These are phyloP conservation scores for Solanum acaule DNA, from an alignment of 257 asterid species.

Conservation along the genomic window DNA sequence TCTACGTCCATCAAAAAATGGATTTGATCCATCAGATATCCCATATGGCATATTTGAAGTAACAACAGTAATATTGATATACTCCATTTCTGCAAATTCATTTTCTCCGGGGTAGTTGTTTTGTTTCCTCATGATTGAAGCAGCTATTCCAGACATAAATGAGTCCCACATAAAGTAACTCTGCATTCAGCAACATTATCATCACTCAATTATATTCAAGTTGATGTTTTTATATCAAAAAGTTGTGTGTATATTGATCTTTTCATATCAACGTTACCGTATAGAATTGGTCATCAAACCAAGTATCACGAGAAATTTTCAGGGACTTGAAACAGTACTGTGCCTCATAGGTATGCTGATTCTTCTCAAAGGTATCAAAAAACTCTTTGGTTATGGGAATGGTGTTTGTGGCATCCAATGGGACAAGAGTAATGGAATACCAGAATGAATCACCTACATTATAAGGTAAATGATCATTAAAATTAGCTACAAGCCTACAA, in stretches of 20 bases:
- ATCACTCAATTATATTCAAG: neutral
- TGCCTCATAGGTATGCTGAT: constrained; percentile 71
- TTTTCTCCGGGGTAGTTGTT: constrained; percentile 43
- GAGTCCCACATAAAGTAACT: constrained; percentile 92
- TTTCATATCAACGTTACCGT: constrained; percentile 23
- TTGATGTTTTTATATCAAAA: neutral
- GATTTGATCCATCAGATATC: constrained; percentile 61
- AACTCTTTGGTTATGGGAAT: constrained; percentile 49
- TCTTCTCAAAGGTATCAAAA: constrained; percentile 48
- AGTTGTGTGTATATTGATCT: neutral
- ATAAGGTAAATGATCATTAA: neutral
- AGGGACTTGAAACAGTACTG: constrained; percentile 74
- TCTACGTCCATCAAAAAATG: constrained; percentile 41
- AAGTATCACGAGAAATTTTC: constrained; percentile 67
- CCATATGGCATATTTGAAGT: constrained; percentile 75
- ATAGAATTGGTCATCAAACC: constrained; percentile 50
- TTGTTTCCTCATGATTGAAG: constrained; percentile 58
- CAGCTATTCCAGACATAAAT: constrained; percentile 63
- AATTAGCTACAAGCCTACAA: neutral
- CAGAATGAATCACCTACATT: constrained; percentile 71
- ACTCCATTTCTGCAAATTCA: constrained; percentile 78
- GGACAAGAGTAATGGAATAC: constrained; percentile 78
- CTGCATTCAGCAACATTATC: constrained; percentile 29
- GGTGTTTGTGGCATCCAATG: constrained; percentile 88
- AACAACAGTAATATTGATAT: constrained; percentile 65